A percentile compares a stretch with the other conserved stretches of the same genome.
These are phyloP conservation scores for Geotrichum candidum DNA, from an alignment of 1,139 yeast genomes.

Conservation along the genomic window DNA sequence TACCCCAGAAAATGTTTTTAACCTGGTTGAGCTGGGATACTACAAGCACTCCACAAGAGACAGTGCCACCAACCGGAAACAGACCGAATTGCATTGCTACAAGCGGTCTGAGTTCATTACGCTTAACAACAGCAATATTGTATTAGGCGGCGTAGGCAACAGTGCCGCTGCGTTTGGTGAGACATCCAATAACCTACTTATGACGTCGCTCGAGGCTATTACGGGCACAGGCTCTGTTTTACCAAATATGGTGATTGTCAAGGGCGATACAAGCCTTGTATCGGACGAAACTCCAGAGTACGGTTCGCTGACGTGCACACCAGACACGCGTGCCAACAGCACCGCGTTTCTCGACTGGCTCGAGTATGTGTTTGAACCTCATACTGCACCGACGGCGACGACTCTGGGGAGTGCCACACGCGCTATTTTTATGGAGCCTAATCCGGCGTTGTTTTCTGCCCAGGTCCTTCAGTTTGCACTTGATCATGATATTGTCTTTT, in stretches of 20 bases:
- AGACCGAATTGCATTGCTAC: background rate
- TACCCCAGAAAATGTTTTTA: constrained; percentile 11
- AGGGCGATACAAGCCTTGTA: constrained; percentile 4
- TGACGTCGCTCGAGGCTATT: constrained; percentile 12
- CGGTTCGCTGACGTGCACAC: constrained; percentile 8
- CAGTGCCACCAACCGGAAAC: background rate
- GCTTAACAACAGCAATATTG: background rate
- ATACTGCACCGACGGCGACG: background rate
- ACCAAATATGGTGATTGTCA: constrained; percentile 5
- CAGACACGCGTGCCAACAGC: constrained; percentile 14
- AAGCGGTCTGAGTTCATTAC: constrained; percentile 5
- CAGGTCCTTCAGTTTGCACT: constrained; percentile 15
- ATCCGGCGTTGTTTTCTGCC: constrained; percentile 12
- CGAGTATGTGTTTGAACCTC: constrained; percentile 11
- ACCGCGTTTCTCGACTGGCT: constrained; percentile 15
- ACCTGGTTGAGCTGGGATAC: constrained; percentile 13
- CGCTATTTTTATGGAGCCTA: constrained; percentile 13
- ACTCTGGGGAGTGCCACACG: constrained; percentile 1
- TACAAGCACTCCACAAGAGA: background rate
- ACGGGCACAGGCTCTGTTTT: constrained; percentile 4
- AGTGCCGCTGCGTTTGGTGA: background rate
- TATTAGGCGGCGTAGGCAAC: background rate
- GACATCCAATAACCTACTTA: background rate
- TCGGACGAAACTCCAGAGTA: constrained; percentile 2
- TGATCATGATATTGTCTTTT: constrained; percentile 13